These are phyloP conservation scores for Annulohypoxylon stygium DNA, from an alignment of 495 filamentous ascomycete genomes.

Conservation along the genomic window DNA sequence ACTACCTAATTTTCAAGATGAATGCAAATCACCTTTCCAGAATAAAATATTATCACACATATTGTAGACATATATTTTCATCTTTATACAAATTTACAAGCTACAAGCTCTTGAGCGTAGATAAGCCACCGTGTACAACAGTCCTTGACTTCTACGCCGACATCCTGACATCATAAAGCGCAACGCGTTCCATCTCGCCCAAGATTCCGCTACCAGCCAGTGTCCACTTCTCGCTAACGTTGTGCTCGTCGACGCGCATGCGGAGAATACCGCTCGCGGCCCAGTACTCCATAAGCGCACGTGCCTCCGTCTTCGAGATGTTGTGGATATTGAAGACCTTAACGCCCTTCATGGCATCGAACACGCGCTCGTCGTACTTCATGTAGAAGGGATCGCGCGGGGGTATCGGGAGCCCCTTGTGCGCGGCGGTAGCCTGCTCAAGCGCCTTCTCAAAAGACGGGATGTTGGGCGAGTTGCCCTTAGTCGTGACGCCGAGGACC, in stretches of 20 bases:
- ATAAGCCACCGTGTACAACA: background rate
- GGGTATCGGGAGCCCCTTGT: constrained; percentile 61
- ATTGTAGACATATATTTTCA: background rate
- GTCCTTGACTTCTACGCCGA: background rate
- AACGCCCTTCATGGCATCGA: constrained; percentile 67
- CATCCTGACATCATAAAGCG: constrained; percentile 53
- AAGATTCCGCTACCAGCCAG: constrained; percentile 84
- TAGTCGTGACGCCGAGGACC: constrained; percentile 78
- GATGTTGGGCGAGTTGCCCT: constrained; percentile 71
- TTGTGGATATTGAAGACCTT: constrained; percentile 68
- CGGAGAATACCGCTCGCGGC: constrained; percentile 85
- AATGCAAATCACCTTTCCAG: too few relatives aligned
- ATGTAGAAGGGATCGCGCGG: constrained; percentile 71
- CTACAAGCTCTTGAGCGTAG: too few relatives aligned
- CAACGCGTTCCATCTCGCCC: constrained; percentile 81
- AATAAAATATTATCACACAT: background rate
- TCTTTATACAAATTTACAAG: constrained; percentile 27
- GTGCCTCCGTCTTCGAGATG: constrained; percentile 79
- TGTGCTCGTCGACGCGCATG: constrained; percentile 73
- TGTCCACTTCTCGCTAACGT: constrained; percentile 87
- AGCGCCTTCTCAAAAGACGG: constrained; percentile 76
- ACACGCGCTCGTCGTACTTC: constrained; percentile 75
- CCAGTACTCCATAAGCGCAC: constrained; percentile 91
- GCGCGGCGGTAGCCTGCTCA: constrained; percentile 61
- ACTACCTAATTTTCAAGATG: too few relatives aligned